Evolutionary conservation across 331 rosid genomes (phyloP).

Genomic region (Cydonia oblonga): DNA sequence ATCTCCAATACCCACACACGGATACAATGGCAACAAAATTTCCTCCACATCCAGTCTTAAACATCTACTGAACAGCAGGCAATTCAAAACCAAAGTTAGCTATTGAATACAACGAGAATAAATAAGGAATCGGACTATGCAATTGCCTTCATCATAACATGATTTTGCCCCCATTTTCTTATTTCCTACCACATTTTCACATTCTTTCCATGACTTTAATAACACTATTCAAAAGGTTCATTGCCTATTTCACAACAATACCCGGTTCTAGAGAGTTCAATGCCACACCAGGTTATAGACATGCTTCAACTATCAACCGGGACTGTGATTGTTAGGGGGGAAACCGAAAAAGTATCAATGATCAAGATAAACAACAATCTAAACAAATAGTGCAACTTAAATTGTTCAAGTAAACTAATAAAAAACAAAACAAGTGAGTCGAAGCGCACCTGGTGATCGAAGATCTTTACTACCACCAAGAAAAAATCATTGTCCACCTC

Average conservation of each 20-base stretch:
- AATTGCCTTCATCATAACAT: background rate
- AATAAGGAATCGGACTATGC: background rate
- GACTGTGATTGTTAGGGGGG: background rate
- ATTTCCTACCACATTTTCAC: background rate
- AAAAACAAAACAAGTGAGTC: background rate
- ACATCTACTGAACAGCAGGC: background rate
- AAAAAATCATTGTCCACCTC: slow-evolving; percentile 95
- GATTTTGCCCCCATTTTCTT: background rate
- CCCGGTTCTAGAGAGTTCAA: background rate
- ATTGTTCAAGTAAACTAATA: background rate
- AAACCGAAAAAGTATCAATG: background rate
- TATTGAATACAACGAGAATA: background rate
- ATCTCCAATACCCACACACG: background rate
- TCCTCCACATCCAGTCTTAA: background rate
- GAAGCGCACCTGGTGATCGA: slow-evolving; percentile 68
- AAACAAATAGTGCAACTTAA: background rate
- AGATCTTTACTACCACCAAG: slow-evolving; percentile 80
- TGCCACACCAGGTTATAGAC: background rate
- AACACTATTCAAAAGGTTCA: background rate
- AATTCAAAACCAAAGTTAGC: background rate
- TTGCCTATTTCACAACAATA: background rate
- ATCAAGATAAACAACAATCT: background rate
- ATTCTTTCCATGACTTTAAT: background rate
- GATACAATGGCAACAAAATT: background rate
- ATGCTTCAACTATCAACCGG: background rate